phyloP scores from a whole-genome alignment of 805 yeast genomes.

The Teunomyces atbi region DNA sequence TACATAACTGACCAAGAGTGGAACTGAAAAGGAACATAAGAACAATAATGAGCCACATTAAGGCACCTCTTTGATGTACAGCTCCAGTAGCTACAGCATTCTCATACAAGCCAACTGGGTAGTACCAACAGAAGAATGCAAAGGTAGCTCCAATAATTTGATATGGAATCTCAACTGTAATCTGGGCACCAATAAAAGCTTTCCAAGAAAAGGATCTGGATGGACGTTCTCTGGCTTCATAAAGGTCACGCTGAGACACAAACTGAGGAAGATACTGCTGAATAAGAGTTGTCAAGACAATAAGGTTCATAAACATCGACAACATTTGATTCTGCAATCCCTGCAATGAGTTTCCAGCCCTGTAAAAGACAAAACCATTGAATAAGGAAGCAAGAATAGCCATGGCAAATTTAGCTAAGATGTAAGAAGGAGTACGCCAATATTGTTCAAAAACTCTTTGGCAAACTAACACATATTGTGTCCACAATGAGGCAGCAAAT shows the following conservation, averaged over 20 bases:
- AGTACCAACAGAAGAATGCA: conserved; percentile 17
- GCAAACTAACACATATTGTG: conserved; percentile 12
- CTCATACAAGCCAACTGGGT: conserved; percentile 23
- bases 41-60: conserved; percentile 32
- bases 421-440: conserved; percentile 30
- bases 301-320: conserved; percentile 65
- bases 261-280: conserved; percentile 60
- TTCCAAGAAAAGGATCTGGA: conserved; percentile 68
- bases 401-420: conserved; percentile 13
- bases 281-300: conserved; percentile 53
- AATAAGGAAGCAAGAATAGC: conserved; percentile 11
- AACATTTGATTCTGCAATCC: conserved; percentile 64
- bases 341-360: conserved; percentile 16
- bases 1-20: conserved; percentile 22
- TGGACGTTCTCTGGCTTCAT: conserved; percentile 74
- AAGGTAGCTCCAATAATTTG: conserved; percentile 49
- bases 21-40: conserved; percentile 19
- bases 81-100: conserved; percentile 18
- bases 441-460: conserved; percentile 19
- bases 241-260: conserved; percentile 59
- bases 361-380: conserved; percentile 17
- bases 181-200: conserved; percentile 61
- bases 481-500: conserved; percentile 10
- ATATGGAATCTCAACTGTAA: conserved; percentile 67
- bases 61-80: conserved; percentile 31